Base-by-base conservation (phyloP, 2,329 filamentous ascomycete species). In the Monosporascus sp. region DNA sequence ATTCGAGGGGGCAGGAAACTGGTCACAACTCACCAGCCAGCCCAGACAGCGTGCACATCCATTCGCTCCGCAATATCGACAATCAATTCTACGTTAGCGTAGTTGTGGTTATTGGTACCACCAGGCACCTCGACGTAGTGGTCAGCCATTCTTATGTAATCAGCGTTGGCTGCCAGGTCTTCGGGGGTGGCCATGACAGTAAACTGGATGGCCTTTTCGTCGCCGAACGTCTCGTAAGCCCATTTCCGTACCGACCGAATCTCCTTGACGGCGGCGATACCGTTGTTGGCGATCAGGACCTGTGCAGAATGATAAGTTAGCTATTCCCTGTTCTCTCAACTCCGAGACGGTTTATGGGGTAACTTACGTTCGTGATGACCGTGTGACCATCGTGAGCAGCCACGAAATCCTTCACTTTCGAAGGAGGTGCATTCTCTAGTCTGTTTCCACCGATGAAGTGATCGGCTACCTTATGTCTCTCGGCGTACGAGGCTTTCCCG, bases 71-170 rank as follows among this genome's bases (percentile, higher is more conserved):
- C 94, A 70, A 99, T 85, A 77, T 99, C 94, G 61, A 99, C 94
- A 73, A 99, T 99, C 70, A 99, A 81, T 78, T 99, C 94, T 55
- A 99, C 94, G 71, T 99, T 99, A 76, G 94, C 94, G 75, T 99
- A 99, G 76, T 99, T 99, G 86, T 99, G 96, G 82, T 99, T 99
- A 79, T 99, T 99, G 58, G 94, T 99, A 69, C 94, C 94, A 68
- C 94, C 94, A 37, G 94, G 94, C 57, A 99, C 93, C 77, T 99
- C 94, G 64, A 99, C 94, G 72, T 99, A 99, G 81, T 97, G 90
- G 75, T 99, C 94, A 37, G 94, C 94, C 94, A 99, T 97, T 71
- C 94, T 85, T 71, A 99, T 99, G 77, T 99, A 99, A 75, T 99
- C 94, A 63, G 94, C 94, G 72, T 99, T 99, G 70, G 94, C 94